Base-by-base conservation (phyloP, 768 basidiomycete species). In the Phlebiopsis gigantea region DNA sequence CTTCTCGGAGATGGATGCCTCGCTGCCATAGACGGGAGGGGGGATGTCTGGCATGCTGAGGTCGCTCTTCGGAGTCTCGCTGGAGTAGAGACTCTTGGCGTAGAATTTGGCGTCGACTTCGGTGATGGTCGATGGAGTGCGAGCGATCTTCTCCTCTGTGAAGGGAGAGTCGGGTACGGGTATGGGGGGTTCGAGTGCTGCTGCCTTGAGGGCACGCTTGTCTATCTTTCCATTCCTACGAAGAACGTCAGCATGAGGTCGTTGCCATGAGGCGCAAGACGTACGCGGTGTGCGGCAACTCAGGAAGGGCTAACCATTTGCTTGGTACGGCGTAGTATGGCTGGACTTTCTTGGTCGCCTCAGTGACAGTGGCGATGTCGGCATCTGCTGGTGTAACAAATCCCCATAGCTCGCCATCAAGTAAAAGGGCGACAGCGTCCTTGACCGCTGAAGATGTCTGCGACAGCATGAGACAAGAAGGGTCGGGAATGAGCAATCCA, bases 271-370 rank as follows among this genome's bases (percentile, higher is more conserved):
- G 48, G 4, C 48, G n/a, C 26, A 25, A 55, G 28, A 63, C 78
- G 58, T 65, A 80, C 79, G 72, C 59, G 22, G 83, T 85, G 61
- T 77, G 75, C 7, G 82, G 81, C 62, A 84, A 78, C 34, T 71
- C 68, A 19, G 72, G 72, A 49, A 83, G 67, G 2, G 71, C 65
- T 31, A 79, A 42, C 57, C 75, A 74, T 30, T 72, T 73, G 4
- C 75, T 72, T 7, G 83, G 82, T 5, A 83, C 78, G 9, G 81
- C 83, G 63, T 84, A 84, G 64, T 82, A 80, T 5, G 83, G 81
- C 61, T 81, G 80, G 2, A 79, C 70, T 57, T 78, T 75, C n/a
- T 76, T 70, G 2, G 77, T 70, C n/a, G 76, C 76, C 29, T 68
- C 66, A 55, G 67, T 71, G 22, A 81, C 76, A n/a, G 68, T 69